Evolutionary conservation across 2,329 filamentous ascomycete species (phyloP).

Genomic region (Aureobasidium sp.): DNA sequence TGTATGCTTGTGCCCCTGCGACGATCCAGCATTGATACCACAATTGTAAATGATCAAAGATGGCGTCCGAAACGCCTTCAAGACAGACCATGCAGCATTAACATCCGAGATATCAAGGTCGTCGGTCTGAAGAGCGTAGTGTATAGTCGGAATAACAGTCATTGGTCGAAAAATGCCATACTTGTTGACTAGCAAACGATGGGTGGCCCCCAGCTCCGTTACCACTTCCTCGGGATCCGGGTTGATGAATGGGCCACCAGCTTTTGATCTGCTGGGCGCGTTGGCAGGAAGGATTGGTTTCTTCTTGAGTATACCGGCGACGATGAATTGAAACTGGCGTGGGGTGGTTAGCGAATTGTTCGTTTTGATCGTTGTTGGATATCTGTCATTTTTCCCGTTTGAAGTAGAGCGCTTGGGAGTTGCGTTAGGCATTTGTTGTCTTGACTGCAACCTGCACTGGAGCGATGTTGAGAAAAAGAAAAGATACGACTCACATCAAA

Average conservation of each 20-base stretch:
- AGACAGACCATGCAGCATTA: constrained; percentile 32
- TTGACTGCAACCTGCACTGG: not conserved
- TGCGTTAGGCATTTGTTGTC: not conserved
- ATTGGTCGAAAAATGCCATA: constrained; percentile 32
- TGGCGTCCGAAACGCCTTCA: constrained; percentile 23
- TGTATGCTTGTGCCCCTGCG: constrained; percentile 41
- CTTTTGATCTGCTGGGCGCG: constrained; percentile 11
- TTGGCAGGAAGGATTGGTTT: constrained; percentile 15
- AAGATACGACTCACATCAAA: not conserved
- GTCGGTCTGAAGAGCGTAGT: constrained; percentile 34
- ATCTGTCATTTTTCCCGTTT: not conserved
- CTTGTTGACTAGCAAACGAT: constrained; percentile 34
- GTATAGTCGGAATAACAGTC: constrained; percentile 34
- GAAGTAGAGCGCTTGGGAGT: not conserved
- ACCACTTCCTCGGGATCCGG: constrained; percentile 23
- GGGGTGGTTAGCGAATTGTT: not conserved
- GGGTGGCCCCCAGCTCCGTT: constrained; percentile 23
- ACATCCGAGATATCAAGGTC: constrained; percentile 33
- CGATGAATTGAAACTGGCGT: constrained; percentile 15
- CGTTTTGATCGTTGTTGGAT: not conserved
- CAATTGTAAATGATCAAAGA: constrained; percentile 42
- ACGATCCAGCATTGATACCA: constrained; percentile 37
- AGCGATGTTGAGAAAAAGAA: not conserved
- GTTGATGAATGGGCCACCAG: constrained; percentile 15
- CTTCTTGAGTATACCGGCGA: constrained; percentile 13